phyloP scores from a whole-genome alignment of 129 eudicot species.

The Pulicaria dysenterica region DNA sequence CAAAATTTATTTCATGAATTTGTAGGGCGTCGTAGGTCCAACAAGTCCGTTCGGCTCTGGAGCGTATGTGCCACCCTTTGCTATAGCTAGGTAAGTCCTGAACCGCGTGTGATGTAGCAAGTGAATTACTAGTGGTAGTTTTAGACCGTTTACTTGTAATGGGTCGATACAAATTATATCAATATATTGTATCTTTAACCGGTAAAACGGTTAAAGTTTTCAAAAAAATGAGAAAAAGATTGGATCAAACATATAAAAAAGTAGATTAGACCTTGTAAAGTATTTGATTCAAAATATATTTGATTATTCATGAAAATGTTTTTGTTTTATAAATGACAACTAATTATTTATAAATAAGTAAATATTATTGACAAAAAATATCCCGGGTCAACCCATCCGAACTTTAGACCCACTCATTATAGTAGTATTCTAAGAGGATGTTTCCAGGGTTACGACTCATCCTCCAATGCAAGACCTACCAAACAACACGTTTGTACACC shows the following conservation, averaged over 20 bases:
- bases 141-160: too few relatives aligned
- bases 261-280: too few relatives aligned
- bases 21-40: constrained; percentile 26
- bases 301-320: too few relatives aligned
- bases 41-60: constrained; percentile 9
- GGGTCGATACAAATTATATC: too few relatives aligned
- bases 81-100: constrained; percentile 28
- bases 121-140: too few relatives aligned
- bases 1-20: neutral
- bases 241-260: too few relatives aligned
- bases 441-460: constrained; percentile 30
- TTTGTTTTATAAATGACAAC: too few relatives aligned
- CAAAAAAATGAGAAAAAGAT: too few relatives aligned
- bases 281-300: too few relatives aligned
- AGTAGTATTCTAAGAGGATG: neutral
- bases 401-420: neutral
- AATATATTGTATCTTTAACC: too few relatives aligned
- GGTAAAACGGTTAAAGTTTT: too few relatives aligned
- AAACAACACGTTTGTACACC: constrained; percentile 4
- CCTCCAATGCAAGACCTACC: constrained; percentile 20
- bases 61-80: constrained; percentile 14
- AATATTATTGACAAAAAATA: neutral
- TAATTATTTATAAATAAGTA: neutral
- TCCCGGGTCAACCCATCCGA: too few relatives aligned
- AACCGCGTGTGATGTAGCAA: neutral